Base-by-base conservation (phyloP, 1,284 basidiomycete species). In the Baeospora myosura region DNA sequence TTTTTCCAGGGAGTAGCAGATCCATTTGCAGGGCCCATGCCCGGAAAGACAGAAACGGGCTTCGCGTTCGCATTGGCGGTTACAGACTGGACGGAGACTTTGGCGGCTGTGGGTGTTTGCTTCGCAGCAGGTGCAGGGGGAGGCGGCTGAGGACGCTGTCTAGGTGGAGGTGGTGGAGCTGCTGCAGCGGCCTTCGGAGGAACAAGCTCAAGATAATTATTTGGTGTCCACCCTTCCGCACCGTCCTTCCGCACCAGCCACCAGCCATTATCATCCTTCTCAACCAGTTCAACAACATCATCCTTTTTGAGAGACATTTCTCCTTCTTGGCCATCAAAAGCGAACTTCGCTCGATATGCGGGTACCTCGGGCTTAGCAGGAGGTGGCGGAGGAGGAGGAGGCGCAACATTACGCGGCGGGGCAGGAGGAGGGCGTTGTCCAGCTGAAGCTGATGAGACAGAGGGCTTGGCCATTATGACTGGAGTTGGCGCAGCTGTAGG, bases 251-350 rank as follows among this genome's bases (percentile, higher is more conserved):
- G 90, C 39, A 98, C 85, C 32, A 98, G 72, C 93, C 95, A 98
- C 95, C 95, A 98, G 50, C 87, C 92, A 55, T 93, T 92, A 46
- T 90, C 78, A 50, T 96, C 92, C 67, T 97, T 93, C 67, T 96
- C 85, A 40, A 94, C 71, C 10, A 98, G 72, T 62, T 98, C 93
- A 1, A 98, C 88, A 2, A 89, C 48, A 46, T 98, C 95, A 54
- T 92, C 95, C 63, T 97, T 97, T 51, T 74, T 76, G 37, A 98
- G 64, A 5, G 81, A 71, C 74, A 98, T 86, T 65, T 98, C 95
- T 20, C 94, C 94, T 25, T 85, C 81, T 61, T 97, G 87, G 3
- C 89, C 93, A 30, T 83, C 73, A 56, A 98, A 98, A 21, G 81
- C 76, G 63, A 84, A 96, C 51, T 94, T 82, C 4, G 90, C 88